Base-by-base conservation (phyloP, 495 filamentous ascomycete species). In the Mycothermus thermophilus region DNA sequence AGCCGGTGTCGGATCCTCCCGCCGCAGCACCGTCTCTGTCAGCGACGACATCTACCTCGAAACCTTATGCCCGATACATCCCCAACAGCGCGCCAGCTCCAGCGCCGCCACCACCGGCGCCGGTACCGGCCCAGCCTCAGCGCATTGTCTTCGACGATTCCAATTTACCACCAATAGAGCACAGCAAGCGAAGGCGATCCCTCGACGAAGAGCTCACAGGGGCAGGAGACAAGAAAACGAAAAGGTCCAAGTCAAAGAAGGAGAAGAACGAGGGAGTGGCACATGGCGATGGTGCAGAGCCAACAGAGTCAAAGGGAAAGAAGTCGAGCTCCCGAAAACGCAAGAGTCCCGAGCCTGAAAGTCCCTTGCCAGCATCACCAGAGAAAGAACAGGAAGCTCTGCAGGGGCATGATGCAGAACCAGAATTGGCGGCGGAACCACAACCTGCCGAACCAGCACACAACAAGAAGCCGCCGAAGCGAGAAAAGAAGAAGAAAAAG, bases 1-100 rank as follows among this genome's bases (percentile, higher is more conserved):
- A 28, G 4, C 32, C 6, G 24, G 29, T 22, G 19, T 4, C 26
- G 8, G 36, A 10, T 5, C 26, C 30, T 16, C 16, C 31, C 18
- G 34, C 39, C 5, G 37, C 37, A 9, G 20, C 43, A 0, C 33
- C 44, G 4, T 19, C 37, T 13, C 11, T 23, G 5, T 8, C 3
- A 5, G 4, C 36, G 11, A 14, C 21, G 8, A 2, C 30, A 2
- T 14, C 17, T 16, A 5, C 44, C 41, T 12, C 40, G 34, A n/a
- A 45, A 48, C 40, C 46, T 29, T 34, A 52, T 38, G 54, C 60
- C 3, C 61, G 63, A 53, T 61, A 63, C 38, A 58, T 62, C 1
- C 59, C 54, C 47, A 19, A 42, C 47, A 25, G 35, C 24, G 29
- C 11, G 48, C 43, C 24, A 36, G 55, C 13, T 6, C 28, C 20